Evolutionary conservation across 2,329 filamentous ascomycete species (phyloP).

Genomic region (Aureobasidium musti): DNA sequence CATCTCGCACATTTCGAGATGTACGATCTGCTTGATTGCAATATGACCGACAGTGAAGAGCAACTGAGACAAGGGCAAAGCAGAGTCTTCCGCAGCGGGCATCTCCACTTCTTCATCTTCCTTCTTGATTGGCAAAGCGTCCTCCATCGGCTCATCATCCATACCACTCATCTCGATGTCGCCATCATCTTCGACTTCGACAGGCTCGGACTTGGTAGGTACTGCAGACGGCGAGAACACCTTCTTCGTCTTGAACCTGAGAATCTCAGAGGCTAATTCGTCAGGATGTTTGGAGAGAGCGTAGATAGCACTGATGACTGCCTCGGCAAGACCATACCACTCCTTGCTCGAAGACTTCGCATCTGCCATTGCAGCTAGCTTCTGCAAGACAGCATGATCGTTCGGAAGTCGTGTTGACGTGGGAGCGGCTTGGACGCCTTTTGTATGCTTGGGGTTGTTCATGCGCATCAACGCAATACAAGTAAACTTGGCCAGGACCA

Average conservation of each 20-base stretch:
- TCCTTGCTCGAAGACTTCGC: slow-evolving; percentile 88
- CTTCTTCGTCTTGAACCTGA: slow-evolving; percentile 79
- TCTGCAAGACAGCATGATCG: slow-evolving; percentile 82
- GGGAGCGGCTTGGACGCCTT: slow-evolving; percentile 64
- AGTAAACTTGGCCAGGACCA: slow-evolving; percentile 90
- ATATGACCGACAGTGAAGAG: slow-evolving; percentile 95
- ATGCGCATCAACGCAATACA: slow-evolving; percentile 91
- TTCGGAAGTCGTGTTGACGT: slow-evolving; percentile 77
- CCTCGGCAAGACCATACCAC: slow-evolving; percentile 90
- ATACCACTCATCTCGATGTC: slow-evolving; percentile 46
- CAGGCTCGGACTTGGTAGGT: slow-evolving; percentile 32
- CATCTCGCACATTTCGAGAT: slow-evolving; percentile 93
- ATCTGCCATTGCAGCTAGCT: slow-evolving; percentile 81
- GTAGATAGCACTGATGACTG: slow-evolving; percentile 95
- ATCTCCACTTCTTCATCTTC: slow-evolving; percentile 34
- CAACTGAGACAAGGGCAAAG: slow-evolving; percentile 80
- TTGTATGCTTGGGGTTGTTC: slow-evolving; percentile 77
- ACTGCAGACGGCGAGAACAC: slow-evolving; percentile 64
- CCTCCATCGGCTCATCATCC: slow-evolving; percentile 33
- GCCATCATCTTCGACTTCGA: slow-evolving; percentile 38
- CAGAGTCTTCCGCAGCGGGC: slow-evolving; percentile 39
- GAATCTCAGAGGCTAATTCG: slow-evolving; percentile 84
- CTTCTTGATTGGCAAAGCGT: slow-evolving; percentile 29
- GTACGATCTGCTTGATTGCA: slow-evolving; percentile 98
- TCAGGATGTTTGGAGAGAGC: slow-evolving; percentile 92